Conservation (phyloP, 1,284 basidiomycete species). For the Microbotryum scabiosae region DNA sequence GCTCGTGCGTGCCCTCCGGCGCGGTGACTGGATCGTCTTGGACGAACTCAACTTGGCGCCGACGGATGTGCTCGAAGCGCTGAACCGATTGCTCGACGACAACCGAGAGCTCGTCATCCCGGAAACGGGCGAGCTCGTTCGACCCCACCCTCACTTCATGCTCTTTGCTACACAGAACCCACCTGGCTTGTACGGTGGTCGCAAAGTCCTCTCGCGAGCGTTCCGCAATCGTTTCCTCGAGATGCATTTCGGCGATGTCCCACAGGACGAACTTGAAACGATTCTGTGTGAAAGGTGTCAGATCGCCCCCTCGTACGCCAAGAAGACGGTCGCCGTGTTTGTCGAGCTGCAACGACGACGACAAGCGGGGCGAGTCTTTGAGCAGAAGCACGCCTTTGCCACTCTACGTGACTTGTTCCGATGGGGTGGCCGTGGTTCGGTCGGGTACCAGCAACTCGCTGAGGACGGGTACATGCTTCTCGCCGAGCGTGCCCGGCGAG, state of each 20-base stretch:
- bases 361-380: constrained; percentile 85
- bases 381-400: constrained; percentile 93
- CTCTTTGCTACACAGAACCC: constrained; percentile 98
- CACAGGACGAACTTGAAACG: constrained; percentile 82
- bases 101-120: constrained; percentile 94
- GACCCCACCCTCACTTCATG: constrained; percentile 93
- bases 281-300: constrained; percentile 81
- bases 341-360: constrained; percentile 85
- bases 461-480: constrained; percentile 97
- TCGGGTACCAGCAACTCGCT: constrained; percentile 85
- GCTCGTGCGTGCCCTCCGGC: constrained; percentile 80
- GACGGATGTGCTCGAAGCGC: constrained; percentile 93
- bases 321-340: constrained; percentile 85
- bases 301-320: constrained; percentile 87
- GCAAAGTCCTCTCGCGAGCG: constrained; percentile 89
- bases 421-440: constrained; percentile 78
- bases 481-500: constrained; percentile 76
- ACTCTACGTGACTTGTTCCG: constrained; percentile 95
- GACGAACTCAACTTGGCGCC: constrained; percentile 97
- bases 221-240: constrained; percentile 99
- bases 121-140: constrained; percentile 90
- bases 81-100: constrained; percentile 93
- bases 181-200: constrained; percentile 90
- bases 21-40: constrained; percentile 95
- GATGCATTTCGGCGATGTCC: constrained; percentile 96